A percentile compares a stretch with the other conserved stretches of the same genome.
Conservation (phyloP, 371 early-diverging fungal species). For the Apophysomyces ossiformis region DNA sequence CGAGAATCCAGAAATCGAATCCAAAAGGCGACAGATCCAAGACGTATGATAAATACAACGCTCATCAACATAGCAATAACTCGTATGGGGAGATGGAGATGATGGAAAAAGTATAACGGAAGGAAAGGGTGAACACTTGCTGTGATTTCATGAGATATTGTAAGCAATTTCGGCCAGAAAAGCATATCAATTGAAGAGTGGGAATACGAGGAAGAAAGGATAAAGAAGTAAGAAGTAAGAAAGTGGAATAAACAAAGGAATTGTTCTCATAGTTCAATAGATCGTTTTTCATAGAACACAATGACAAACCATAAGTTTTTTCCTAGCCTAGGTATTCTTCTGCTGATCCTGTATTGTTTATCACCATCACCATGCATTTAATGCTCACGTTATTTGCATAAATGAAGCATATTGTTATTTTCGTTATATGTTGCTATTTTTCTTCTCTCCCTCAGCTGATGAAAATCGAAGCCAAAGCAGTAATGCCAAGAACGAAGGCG, state of each 20-base stretch:
- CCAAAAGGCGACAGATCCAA: conserved; percentile 36
- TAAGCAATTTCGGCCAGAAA: conserved; percentile 50
- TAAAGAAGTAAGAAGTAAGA: neutral
- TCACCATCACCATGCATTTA: neutral
- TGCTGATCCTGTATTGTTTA: neutral
- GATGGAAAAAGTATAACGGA: conserved; percentile 38
- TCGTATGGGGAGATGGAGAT: conserved; percentile 31
- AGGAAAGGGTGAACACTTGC: conserved; percentile 44
- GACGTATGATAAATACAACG: conserved; percentile 21
- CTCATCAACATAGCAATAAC: conserved; percentile 29
- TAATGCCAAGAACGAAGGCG: conserved; percentile 5
- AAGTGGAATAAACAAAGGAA: conserved; percentile 14
- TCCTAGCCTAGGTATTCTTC: neutral
- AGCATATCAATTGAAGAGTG: conserved; percentile 16
- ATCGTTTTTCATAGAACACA: neutral
- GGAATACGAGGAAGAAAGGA: conserved; percentile 16
- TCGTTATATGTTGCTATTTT: neutral
- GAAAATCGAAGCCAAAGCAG: neutral
- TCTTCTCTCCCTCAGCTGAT: neutral
- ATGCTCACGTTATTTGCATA: neutral
- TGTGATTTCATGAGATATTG: conserved; percentile 40
- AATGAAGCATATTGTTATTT: neutral
- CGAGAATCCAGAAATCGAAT: conserved; percentile 33
- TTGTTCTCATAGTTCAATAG: neutral
- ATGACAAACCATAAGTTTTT: neutral